Base-by-base conservation (phyloP, 441 rosid genomes). In the Aquilaria agallochum region DNA sequence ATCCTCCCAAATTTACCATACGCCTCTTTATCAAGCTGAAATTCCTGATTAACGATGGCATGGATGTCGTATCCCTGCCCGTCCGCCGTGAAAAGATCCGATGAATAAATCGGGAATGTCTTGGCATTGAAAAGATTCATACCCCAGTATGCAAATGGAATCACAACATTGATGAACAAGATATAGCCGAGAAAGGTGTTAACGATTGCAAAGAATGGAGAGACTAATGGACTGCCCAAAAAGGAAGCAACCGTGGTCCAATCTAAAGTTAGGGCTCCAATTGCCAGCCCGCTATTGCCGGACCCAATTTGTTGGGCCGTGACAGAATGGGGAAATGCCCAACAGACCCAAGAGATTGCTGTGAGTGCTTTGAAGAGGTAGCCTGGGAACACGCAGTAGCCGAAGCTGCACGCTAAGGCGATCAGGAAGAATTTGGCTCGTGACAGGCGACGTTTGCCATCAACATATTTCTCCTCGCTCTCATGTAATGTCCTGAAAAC, bases 261-360 rank as follows among this genome's bases (percentile, higher is more conserved):
- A 82, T 92, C 97, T 2, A 92, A 87, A 11, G 95, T 74, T 13
- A 89, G 27, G 61, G 95, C 87, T 33, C 95, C 95, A 10, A 92
- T 68, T 27, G 96, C 98, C 2, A 92, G 91, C 7, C 98, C 98
- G 10, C 56, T 71, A 88, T 80, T 80, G 52, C 98, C 98, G 0
- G 98, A 87, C 47, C 98, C 98, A 40, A 92, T 71, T 65, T 89
- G 95, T 47, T 92, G 98, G 56, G 93, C 93, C 2, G 93, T 87
- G 65, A 87, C 87, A 9, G 95, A 92, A 74, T 79, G 81, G 44
- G 96, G 77, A 61, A 89, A 89, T 14, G 71, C 87, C 95, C 96
- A 89, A 72, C 96, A 89, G 11, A 89, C 40, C 95, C 92, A 89
- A 54, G 96, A 89, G 62, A 92, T 80, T 78, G 78, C 86, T 31